Percentiles rank a stretch among this genome's conserved stretches.
Evolutionary conservation across 129 eudicot species (phyloP).

Genomic region (Chrysanthemum lavandulifolium): DNA sequence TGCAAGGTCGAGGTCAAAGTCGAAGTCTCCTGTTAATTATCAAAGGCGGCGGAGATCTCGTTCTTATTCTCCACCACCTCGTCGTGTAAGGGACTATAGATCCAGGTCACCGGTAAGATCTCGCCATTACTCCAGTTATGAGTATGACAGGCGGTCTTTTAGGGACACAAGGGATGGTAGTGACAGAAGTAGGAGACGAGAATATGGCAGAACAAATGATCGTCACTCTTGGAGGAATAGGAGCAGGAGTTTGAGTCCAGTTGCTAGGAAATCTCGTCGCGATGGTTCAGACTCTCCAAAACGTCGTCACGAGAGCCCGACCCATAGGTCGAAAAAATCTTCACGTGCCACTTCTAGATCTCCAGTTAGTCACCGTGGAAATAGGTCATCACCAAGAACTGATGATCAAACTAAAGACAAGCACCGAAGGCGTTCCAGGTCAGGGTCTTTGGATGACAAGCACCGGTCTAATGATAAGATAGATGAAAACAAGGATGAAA

Average conservation of each 20-base stretch:
- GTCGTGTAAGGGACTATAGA: slow-evolving; percentile 62
- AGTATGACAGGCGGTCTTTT: slow-evolving; percentile 57
- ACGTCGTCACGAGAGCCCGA: slow-evolving; percentile 64
- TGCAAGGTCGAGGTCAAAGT: slow-evolving; percentile 71
- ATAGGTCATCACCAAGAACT: slow-evolving; percentile 51
- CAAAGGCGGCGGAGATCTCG: slow-evolving; percentile 68
- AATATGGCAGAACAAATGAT: slow-evolving; percentile 50
- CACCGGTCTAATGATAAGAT: slow-evolving; percentile 46
- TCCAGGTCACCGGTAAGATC: slow-evolving; percentile 83
- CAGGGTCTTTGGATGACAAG: slow-evolving; percentile 60
- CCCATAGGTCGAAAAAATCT: slow-evolving; percentile 43
- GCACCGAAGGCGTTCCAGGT: slow-evolving; percentile 66
- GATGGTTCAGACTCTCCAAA: slow-evolving; percentile 70
- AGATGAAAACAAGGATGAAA: slow-evolving; percentile 46
- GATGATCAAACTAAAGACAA: slow-evolving; percentile 57
- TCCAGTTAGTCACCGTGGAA: slow-evolving; percentile 57
- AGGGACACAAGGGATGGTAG: slow-evolving; percentile 60
- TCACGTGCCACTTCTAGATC: slow-evolving; percentile 62
- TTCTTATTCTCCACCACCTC: slow-evolving; percentile 71
- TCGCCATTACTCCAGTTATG: slow-evolving; percentile 74
- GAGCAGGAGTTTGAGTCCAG: slow-evolving; percentile 82
- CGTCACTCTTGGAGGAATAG: slow-evolving; percentile 72
- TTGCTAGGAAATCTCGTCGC: slow-evolving; percentile 54
- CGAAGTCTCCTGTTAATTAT: slow-evolving; percentile 62
- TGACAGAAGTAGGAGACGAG: slow-evolving; percentile 70